Evolutionary conservation across 1,139 yeast genomes (phyloP).

Genomic region (Eremothecium coryli): DNA sequence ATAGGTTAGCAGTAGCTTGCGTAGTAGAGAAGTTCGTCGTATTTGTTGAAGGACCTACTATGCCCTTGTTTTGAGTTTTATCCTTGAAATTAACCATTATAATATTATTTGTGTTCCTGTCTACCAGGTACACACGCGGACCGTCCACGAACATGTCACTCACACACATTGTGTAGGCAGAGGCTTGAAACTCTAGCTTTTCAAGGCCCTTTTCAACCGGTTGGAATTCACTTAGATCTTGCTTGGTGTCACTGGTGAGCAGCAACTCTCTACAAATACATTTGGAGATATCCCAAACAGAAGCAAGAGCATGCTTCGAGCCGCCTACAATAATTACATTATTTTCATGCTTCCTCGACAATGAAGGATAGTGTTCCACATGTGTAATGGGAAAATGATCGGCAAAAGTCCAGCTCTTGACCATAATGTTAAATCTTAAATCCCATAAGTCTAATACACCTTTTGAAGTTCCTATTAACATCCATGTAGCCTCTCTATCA

Average conservation of each 20-base stretch:
- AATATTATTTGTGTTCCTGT: constrained; percentile 7
- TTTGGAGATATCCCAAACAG: constrained; percentile 70
- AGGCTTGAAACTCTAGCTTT: constrained; percentile 6
- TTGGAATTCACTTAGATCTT: constrained; percentile 9
- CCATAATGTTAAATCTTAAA: constrained; percentile 50
- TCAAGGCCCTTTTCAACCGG: constrained; percentile 14
- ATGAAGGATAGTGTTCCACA: constrained; percentile 38
- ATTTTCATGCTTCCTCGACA: constrained; percentile 32
- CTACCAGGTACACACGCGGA: constrained; percentile 14
- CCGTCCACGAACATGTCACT: constrained; percentile 9
- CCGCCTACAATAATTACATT: constrained; percentile 60
- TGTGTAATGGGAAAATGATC: constrained; percentile 40
- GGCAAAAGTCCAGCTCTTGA: constrained; percentile 55
- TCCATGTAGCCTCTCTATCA: constrained; percentile 50
- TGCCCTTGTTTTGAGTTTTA: constrained; percentile 9
- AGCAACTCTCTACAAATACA: constrained; percentile 54
- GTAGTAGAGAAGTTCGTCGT: constrained; percentile 9
- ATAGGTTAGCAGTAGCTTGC: constrained; percentile 17
- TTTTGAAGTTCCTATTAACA: constrained; percentile 61
- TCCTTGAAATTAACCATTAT: constrained; percentile 16
- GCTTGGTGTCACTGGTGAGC: constrained; percentile 29
- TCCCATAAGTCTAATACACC: constrained; percentile 82
- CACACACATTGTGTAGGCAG: constrained; percentile 7
- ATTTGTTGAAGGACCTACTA: constrained; percentile 9
- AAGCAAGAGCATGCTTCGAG: constrained; percentile 46